These are phyloP conservation scores for Penicillium riverlandense DNA, from an alignment of 495 filamentous ascomycete species.

Conservation along the genomic window DNA sequence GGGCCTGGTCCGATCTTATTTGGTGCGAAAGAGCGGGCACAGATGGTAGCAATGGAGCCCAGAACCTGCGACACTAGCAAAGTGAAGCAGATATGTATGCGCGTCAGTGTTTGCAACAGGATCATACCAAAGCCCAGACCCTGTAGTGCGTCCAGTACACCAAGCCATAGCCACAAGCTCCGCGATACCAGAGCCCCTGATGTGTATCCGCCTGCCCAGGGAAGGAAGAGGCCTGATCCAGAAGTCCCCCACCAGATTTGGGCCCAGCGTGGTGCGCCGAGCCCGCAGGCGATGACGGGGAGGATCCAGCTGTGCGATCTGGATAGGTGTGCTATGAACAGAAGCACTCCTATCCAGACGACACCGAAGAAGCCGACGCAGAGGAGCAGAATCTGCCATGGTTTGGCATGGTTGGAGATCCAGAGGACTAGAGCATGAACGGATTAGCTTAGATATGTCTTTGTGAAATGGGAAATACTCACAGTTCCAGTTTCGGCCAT, in stretches of 20 bases:
- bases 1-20: slow-evolving; percentile 44
- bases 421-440: slow-evolving; percentile 29
- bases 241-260: slow-evolving; percentile 49
- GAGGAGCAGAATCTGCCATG: slow-evolving; percentile 39
- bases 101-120: slow-evolving; percentile 40
- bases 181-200: slow-evolving; percentile 40
- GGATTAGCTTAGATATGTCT: not conserved
- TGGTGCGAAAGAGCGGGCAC: slow-evolving; percentile 37
- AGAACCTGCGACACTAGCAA: slow-evolving; percentile 44
- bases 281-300: slow-evolving; percentile 43
- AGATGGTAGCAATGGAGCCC: slow-evolving; percentile 44
- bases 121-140: slow-evolving; percentile 49
- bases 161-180: slow-evolving; percentile 45
- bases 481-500: slow-evolving; percentile 45
- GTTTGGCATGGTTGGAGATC: slow-evolving; percentile 36
- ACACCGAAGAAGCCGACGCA: slow-evolving; percentile 38
- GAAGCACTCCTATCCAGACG: slow-evolving; percentile 34
- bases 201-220: slow-evolving; percentile 40
- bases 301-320: slow-evolving; percentile 44
- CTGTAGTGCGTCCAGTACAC: slow-evolving; percentile 41
- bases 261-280: slow-evolving; percentile 43
- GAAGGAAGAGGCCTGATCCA: slow-evolving; percentile 37
- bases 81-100: slow-evolving; percentile 44
- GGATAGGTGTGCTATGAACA: slow-evolving; percentile 33
- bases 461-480: slow-evolving; percentile 4